Base-by-base conservation (phyloP, 495 filamentous ascomycete genomes). In the Hypoxylon lenormandii region DNA sequence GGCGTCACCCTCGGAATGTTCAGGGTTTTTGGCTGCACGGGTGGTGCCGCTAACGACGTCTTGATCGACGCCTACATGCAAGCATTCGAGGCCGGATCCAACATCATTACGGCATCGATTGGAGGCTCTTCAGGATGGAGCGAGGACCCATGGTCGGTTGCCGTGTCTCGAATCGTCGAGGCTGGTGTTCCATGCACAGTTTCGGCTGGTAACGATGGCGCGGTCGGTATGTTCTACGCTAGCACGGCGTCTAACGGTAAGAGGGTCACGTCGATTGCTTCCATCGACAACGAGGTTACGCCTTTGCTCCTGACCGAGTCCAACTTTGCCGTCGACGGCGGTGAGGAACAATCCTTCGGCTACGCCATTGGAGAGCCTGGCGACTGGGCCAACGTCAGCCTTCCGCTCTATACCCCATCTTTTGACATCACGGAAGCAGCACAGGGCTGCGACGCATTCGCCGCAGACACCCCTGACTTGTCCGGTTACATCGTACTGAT, bases 71-170 rank as follows among this genome's bases (percentile, higher is more conserved):
- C 85, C 5, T 87, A 85, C 64, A 80, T 84, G 70, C 78, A 77
- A 76, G 86, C 86, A 4, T 87, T 82, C 61, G 82, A 87, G 67
- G 85, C 77, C 43, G 85, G 85, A 11, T 83, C 81, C 26, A 84
- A 88, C 70, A 81, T 88, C 66, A 88, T 88, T 68, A 85, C 86
- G 22, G 84, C 84, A 10, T 87, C 85, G 5, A 83, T 88, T 47
- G 86, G 86, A n/a, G 81, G 80, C 0, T 74, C 84, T 19, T 81
- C 78, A 0, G 86, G 86, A 11, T 88, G 85, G 84, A 76, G 77
- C 2, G 85, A 87, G 66, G 84, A 84, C 43, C 80, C 83, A 5
- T 87, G 85, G 84, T 80, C 82, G 13, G 77, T 79, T 10, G 84
- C 80, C 2, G 82, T 85, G 13, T 80, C 81, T 26, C 79, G 83